Evolutionary conservation across 1,284 basidiomycete species (phyloP), one percentile per base, ranked within the genome.

Genomic region (Malassezia equina): DNA sequence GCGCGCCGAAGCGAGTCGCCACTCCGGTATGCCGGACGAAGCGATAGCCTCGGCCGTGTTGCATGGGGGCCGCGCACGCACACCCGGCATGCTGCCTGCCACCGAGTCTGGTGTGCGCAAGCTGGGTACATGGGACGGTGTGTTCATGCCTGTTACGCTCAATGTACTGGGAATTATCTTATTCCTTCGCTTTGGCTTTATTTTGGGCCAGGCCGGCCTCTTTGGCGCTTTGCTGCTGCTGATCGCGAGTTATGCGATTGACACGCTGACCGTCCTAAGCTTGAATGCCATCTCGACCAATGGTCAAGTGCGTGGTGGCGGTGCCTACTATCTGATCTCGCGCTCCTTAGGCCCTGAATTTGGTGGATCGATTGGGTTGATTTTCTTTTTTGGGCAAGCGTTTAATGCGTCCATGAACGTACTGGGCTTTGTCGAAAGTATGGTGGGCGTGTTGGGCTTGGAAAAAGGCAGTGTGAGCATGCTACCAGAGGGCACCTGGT

Each of bases 111-210:
- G 61, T 1, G 64, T 69, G 19, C 62, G 69, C 23, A 73, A 73
- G 55, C 64, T 73, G 3, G 71, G 71, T 5, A 73, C 71, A 9
- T 73, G 67, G 66, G 67, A 72, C 36, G 71, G 71, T 33, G 71
- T 73, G 28, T 73, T 73, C 29, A 65, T 73, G 61, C 71, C 71
- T 12, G 69, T 72, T 59, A 67, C 66, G 53, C 65, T 73, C 40
- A 73, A 72, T 59, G 71, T 73, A 43, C 56, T 73, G 27, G 70
- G 71, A 34, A 71, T 73, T 57, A 73, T 73, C 33, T 60, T 73
- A 52, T 73, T 73, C 44, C 52, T 73, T 31, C 68, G 71, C 42
- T 73, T 73, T 51, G 71, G 71, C 21, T 73, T 73, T 52, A 65
- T 73, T 43, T 56, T 73, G 3, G 71, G 71, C 3, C 71, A 73